phyloP scores from a whole-genome alignment of 1,139 yeast genomes.

The Debaryomycetaceae sp. region DNA sequence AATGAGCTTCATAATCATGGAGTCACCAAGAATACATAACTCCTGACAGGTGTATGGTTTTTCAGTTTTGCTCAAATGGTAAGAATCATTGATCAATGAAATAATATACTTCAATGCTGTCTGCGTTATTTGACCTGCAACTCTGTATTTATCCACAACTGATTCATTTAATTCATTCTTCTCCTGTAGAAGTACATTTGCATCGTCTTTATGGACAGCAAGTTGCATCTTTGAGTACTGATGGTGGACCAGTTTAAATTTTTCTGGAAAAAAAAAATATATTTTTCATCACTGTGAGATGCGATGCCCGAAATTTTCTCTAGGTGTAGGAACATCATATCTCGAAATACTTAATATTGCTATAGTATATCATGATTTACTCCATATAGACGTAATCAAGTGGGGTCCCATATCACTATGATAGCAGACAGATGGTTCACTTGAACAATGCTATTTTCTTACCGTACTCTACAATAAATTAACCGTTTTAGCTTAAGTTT shows the following conservation, averaged over 20 bases:
- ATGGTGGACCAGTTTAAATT: background rate
- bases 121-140: conserved; percentile 91
- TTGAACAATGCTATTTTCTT: too few relatives aligned
- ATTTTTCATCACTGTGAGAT: background rate
- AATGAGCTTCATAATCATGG: conserved; percentile 58
- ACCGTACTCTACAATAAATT: too few relatives aligned
- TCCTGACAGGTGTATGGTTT: conserved; percentile 61
- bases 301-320: background rate
- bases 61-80: conserved; percentile 52
- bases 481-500: too few relatives aligned
- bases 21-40: conserved; percentile 78
- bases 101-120: conserved; percentile 70
- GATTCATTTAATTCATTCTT: conserved; percentile 63
- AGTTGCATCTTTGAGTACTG: conserved; percentile 44
- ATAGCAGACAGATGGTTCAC: too few relatives aligned
- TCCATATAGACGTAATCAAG: too few relatives aligned
- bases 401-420: too few relatives aligned
- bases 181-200: conserved; percentile 68
- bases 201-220: conserved; percentile 67
- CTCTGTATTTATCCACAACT: conserved; percentile 76
- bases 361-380: too few relatives aligned
- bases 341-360: too few relatives aligned
- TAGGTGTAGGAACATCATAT: background rate
- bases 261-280: too few relatives aligned
- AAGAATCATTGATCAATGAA: conserved; percentile 65